Percentiles rank a stretch among this genome's conserved stretches.
phyloP scores from a whole-genome alignment of 768 basidiomycete species.

The Lepiota subincarnata region DNA sequence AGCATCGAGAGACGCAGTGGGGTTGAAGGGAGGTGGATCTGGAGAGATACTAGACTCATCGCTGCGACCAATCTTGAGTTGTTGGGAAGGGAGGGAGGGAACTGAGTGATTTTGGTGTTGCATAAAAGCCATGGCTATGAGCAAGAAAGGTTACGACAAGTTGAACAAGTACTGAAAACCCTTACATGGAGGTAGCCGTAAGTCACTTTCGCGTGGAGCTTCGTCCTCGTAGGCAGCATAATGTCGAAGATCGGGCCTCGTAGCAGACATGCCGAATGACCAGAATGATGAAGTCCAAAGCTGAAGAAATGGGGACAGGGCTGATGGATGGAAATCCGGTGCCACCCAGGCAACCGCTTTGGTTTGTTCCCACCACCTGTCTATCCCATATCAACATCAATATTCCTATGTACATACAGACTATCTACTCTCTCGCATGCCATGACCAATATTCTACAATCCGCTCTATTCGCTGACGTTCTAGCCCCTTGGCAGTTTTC shows the following conservation, averaged over 20 bases:
- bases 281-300: background rate
- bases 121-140: slow-evolving; percentile 3
- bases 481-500: slow-evolving; percentile 50
- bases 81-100: slow-evolving; percentile 40
- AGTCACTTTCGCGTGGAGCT: background rate
- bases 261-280: background rate
- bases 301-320: background rate
- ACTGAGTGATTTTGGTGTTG: slow-evolving; percentile 43
- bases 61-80: slow-evolving; percentile 28
- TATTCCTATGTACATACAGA: slow-evolving; percentile 9
- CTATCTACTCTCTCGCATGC: slow-evolving; percentile 22
- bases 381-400: slow-evolving; percentile 1
- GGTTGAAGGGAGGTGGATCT: slow-evolving; percentile 34
- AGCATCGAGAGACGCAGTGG: slow-evolving; percentile 42
- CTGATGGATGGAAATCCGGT: background rate
- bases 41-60: slow-evolving; percentile 23
- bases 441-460: slow-evolving; percentile 67
- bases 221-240: background rate
- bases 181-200: slow-evolving; percentile 7
- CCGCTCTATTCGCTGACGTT: slow-evolving; percentile 70
- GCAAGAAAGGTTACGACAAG: background rate
- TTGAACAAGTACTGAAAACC: background rate
- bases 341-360: background rate
- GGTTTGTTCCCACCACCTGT: too few species aligned
- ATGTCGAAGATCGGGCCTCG: background rate